A percentile compares a stretch with the other conserved stretches of the same genome.
phyloP scores from a whole-genome alignment of 2,329 filamentous ascomycete species.

The Colletotrichum truncatum region DNA sequence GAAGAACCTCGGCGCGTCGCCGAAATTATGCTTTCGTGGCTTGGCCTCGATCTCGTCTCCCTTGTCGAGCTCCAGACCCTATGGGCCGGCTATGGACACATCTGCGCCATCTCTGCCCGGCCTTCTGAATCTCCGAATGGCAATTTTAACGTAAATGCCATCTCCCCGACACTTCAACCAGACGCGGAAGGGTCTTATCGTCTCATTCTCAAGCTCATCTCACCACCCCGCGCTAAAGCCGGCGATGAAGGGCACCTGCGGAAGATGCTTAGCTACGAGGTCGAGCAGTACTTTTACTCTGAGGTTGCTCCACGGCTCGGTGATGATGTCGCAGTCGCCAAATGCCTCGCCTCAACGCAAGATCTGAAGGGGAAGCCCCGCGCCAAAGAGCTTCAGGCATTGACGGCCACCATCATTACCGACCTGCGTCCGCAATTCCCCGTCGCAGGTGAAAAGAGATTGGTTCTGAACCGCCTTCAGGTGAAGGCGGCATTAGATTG shows the following conservation, averaged over 20 bases:
- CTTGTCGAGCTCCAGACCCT: slow-evolving; percentile 51
- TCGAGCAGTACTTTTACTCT: slow-evolving; percentile 73
- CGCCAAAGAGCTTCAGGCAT: slow-evolving; percentile 42
- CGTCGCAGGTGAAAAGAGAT: slow-evolving; percentile 63
- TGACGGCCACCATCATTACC: slow-evolving; percentile 65
- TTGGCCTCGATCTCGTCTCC: slow-evolving; percentile 49
- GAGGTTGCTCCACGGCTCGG: slow-evolving; percentile 60
- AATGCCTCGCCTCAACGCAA: slow-evolving; percentile 56
- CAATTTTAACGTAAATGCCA: not conserved
- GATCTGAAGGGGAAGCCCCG: slow-evolving; percentile 35
- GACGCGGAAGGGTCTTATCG: slow-evolving; percentile 38
- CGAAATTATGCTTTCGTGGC: slow-evolving; percentile 48
- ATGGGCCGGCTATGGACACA: slow-evolving; percentile 64
- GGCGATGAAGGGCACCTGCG: slow-evolving; percentile 69
- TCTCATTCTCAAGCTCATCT: slow-evolving; percentile 69
- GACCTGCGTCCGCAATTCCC: slow-evolving; percentile 65
- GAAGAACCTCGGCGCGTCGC: slow-evolving; percentile 44
- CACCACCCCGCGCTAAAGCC: slow-evolving; percentile 50
- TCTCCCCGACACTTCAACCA: slow-evolving; percentile 31
- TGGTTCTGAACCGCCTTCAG: slow-evolving; percentile 55
- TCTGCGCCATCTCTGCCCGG: slow-evolving; percentile 62
- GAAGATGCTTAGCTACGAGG: slow-evolving; percentile 73
- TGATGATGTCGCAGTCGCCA: slow-evolving; percentile 55
- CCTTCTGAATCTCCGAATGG: slow-evolving; percentile 21
- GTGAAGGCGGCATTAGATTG: slow-evolving; percentile 66